These are phyloP conservation scores for Botrytis hyacinthi DNA, from an alignment of 2,329 filamentous ascomycete species.

Conservation along the genomic window DNA sequence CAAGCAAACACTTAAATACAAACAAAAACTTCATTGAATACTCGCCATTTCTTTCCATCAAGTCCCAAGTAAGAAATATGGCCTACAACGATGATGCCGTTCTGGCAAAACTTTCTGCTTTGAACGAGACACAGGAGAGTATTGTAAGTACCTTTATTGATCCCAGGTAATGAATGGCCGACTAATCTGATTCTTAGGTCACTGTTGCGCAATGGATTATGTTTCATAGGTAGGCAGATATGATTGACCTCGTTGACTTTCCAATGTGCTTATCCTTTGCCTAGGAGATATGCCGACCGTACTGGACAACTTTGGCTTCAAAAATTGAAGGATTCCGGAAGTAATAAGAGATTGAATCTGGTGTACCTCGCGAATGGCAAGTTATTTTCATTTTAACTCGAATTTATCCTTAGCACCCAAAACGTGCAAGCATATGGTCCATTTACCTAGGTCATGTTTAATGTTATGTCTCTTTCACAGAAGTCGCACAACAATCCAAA, in stretches of 20 bases:
- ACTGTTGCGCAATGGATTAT: constrained; percentile 99
- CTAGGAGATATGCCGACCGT: constrained; percentile 84
- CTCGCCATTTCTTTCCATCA: neutral
- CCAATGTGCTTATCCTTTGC: constrained; percentile 36
- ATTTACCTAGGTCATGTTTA: constrained; percentile 23
- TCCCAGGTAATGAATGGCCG: constrained; percentile 3
- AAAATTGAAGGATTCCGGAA: constrained; percentile 80
- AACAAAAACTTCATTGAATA: constrained; percentile 13
- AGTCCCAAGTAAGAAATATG: constrained; percentile 53
- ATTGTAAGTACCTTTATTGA: constrained; percentile 51
- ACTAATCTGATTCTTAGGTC: constrained; percentile 44
- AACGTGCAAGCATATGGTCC: constrained; percentile 19
- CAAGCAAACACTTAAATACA: constrained; percentile 11
- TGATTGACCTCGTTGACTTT: neutral
- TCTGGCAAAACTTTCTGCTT: constrained; percentile 86
- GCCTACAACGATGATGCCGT: constrained; percentile 95
- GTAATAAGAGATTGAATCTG: constrained; percentile 82
- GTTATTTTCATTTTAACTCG: constrained; percentile 12
- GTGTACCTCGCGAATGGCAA: constrained; percentile 96
- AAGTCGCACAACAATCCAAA: constrained; percentile 95
- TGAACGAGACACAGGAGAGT: constrained; percentile 97
- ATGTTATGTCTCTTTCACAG: constrained; percentile 47
- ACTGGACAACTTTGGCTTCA: constrained; percentile 92
- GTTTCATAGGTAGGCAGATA: constrained; percentile 78
- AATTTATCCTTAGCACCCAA: constrained; percentile 27